Evolutionary conservation across 148 eudicot species (phyloP).

Genomic region (Limonium bicolor): DNA sequence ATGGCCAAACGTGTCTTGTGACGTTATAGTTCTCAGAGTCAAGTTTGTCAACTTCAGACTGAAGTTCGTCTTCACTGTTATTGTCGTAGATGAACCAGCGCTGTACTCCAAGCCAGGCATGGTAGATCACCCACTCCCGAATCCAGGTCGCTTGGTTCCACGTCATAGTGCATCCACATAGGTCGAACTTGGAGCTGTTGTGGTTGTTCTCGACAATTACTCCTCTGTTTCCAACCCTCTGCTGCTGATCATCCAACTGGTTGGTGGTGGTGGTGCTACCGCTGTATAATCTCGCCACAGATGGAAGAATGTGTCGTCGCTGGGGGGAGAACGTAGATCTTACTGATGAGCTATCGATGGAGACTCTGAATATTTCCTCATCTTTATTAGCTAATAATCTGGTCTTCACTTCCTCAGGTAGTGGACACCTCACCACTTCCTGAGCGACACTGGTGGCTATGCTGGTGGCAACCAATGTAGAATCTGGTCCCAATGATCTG

Average conservation of each 20-base stretch:
- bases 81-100: conserved; percentile 90
- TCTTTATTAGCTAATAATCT: conserved; percentile 13
- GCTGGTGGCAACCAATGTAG: no score
- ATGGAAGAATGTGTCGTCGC: conserved; percentile 31
- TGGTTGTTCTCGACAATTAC: background rate
- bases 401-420: conserved; percentile 30
- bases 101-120: conserved; percentile 76
- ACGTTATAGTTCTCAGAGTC: conserved; percentile 45
- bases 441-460: conserved; percentile 68
- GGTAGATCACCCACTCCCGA: conserved; percentile 77
- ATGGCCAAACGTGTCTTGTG: conserved; percentile 75
- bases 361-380: conserved; percentile 27
- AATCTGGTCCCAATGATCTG: conserved; percentile 5
- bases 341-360: conserved; percentile 15
- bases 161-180: conserved; percentile 88
- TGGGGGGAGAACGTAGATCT: conserved; percentile 4
- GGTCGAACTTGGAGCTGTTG: conserved; percentile 28
- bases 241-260: no score
- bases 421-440: conserved; percentile 65
- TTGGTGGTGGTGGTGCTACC: no score
- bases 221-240: no score
- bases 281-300: conserved; percentile 47
- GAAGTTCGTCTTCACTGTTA: conserved; percentile 65
- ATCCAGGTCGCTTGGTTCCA: conserved; percentile 91
- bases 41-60: conserved; percentile 37